These are phyloP conservation scores for Cladosporium cucumerinum DNA, from an alignment of 2,329 filamentous ascomycete species.

Conservation along the genomic window DNA sequence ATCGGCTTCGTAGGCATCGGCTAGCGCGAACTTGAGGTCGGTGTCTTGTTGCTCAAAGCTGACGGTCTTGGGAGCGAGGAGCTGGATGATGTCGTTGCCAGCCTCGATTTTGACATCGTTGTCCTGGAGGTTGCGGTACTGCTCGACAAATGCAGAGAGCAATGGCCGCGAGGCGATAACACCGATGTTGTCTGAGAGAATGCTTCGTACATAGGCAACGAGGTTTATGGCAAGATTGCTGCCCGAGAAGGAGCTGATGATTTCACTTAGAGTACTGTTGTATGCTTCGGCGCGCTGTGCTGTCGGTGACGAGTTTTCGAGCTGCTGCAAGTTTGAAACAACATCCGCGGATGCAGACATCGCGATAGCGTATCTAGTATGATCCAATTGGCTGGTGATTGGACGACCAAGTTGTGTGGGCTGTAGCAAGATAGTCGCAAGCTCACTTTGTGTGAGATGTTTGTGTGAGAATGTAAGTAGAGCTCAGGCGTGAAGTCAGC, in stretches of 20 bases:
- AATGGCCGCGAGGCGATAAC: slow-evolving; percentile 73
- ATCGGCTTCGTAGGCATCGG: slow-evolving; percentile 75
- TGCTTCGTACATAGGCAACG: slow-evolving; percentile 59
- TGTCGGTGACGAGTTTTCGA: slow-evolving; percentile 7
- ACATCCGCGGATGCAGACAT: slow-evolving; percentile 13
- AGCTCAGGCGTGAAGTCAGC: background rate
- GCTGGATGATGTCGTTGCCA: slow-evolving; percentile 64
- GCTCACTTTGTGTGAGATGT: background rate
- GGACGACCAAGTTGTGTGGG: background rate
- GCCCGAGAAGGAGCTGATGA: slow-evolving; percentile 47
- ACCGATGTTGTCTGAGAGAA: slow-evolving; percentile 67
- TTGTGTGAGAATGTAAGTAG: background rate
- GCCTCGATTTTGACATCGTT: slow-evolving; percentile 70
- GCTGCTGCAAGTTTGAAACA: slow-evolving; percentile 1
- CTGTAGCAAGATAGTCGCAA: background rate
- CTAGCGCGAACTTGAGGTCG: slow-evolving; percentile 73
- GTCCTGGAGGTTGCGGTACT: slow-evolving; percentile 60
- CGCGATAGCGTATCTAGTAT: no score
- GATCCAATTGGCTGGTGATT: background rate
- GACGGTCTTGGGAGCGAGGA: slow-evolving; percentile 63
- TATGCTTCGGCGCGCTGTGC: slow-evolving; percentile 48
- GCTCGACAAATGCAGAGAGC: slow-evolving; percentile 62
- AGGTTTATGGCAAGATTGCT: slow-evolving; percentile 58
- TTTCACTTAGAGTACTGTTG: slow-evolving; percentile 55
- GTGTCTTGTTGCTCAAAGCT: slow-evolving; percentile 84